Evolutionary conservation across 208 protist species (phyloP).

Genomic region (Polymyxa betae): DNA sequence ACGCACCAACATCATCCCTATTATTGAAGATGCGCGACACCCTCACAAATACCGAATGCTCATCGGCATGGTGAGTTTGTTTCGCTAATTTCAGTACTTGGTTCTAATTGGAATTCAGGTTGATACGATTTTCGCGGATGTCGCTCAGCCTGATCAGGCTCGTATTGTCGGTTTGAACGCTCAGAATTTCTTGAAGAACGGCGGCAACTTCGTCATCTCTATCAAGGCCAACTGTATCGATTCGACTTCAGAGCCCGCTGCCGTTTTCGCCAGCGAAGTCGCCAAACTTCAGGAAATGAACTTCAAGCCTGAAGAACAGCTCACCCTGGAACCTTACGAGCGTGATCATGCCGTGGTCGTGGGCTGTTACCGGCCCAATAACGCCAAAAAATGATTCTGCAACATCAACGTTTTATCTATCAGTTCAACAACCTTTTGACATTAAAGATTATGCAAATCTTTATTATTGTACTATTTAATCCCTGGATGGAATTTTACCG

Average conservation of each 20-base stretch:
- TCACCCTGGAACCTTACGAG: conserved; percentile 98
- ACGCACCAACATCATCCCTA: conserved; percentile 99
- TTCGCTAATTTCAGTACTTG: not conserved
- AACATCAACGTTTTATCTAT: not conserved
- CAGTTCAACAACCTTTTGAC: no score
- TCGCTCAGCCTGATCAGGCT: conserved; percentile 99
- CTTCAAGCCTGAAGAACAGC: conserved; percentile 96
- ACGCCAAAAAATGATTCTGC: conserved; percentile 21
- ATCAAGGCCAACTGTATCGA: conserved; percentile 99
- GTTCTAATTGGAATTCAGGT: not conserved
- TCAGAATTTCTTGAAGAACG: conserved; percentile 98
- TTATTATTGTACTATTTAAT: no score
- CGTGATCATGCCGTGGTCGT: conserved; percentile 97
- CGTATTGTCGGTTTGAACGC: conserved; percentile 99
- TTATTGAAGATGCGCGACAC: conserved; percentile 99
- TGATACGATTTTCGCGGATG: conserved; percentile 99
- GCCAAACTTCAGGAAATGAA: conserved; percentile 93
- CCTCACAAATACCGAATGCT: conserved; percentile 99
- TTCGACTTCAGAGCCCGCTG: conserved; percentile 92
- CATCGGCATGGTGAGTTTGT: conserved; percentile 91
- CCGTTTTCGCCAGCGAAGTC: conserved; percentile 96
- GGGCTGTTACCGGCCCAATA: conserved; percentile 58
- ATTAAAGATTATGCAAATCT: no score
- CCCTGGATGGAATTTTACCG: no score
- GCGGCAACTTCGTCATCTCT: conserved; percentile 98